Evolutionary conservation across 805 yeast genomes (phyloP).

Genomic region (Zygotorulaspora florentina): DNA sequence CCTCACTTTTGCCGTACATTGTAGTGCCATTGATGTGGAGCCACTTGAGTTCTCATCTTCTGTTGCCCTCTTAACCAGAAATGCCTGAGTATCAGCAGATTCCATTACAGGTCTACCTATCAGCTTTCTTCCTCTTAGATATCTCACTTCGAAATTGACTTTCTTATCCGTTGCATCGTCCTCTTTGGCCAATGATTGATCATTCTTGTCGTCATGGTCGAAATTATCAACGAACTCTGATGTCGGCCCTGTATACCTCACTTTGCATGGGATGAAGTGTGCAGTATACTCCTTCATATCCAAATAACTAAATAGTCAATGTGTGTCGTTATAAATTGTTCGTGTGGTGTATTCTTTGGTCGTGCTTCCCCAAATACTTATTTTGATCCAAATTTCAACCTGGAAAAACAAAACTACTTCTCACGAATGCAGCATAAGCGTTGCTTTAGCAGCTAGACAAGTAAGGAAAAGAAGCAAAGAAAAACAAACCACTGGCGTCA

Average conservation of each 20-base stretch:
- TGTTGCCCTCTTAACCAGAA: conserved; percentile 15
- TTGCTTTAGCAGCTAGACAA: not conserved
- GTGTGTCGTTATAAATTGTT: not conserved
- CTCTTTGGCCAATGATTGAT: conserved; percentile 3
- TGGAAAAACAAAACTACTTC: too few relatives aligned
- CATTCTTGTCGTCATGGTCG: conserved; percentile 7
- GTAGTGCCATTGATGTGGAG: not conserved
- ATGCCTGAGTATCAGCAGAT: conserved; percentile 12
- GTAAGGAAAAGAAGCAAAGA: not conserved
- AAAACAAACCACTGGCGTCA: not conserved
- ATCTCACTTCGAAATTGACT: conserved; percentile 19
- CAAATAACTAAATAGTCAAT: not conserved
- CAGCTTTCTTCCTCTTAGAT: conserved; percentile 37
- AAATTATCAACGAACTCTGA: conserved; percentile 18
- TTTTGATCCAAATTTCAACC: too few relatives aligned
- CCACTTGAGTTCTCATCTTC: conserved; percentile 19
- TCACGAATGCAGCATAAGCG: not conserved
- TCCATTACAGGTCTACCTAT: conserved; percentile 22
- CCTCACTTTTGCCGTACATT: conserved; percentile 9
- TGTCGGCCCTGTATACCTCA: conserved; percentile 18
- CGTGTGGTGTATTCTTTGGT: not conserved
- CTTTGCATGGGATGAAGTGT: conserved; percentile 25
- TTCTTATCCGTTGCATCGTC: conserved; percentile 4
- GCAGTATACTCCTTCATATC: conserved; percentile 10
- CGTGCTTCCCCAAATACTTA: not conserved